Evolutionary conservation across 2,329 filamentous ascomycete genomes (phyloP), one percentile per base, ranked within the genome.

Genomic region (Didymella exigua): DNA sequence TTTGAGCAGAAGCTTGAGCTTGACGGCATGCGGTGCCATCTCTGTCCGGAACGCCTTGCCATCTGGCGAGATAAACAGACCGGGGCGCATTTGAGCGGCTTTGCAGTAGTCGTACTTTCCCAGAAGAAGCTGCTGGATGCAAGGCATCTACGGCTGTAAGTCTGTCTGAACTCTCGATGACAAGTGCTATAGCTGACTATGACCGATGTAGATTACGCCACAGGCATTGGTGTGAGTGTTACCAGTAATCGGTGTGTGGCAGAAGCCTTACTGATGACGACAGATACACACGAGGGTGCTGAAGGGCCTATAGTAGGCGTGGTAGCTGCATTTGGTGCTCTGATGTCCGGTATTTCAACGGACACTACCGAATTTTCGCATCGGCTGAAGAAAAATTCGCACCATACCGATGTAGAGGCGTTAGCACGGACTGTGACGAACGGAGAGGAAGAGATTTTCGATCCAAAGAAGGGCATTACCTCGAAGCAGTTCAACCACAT

Each of bases 251-350:
- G 10, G 4, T 8, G 1, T 30, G 18, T 10, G 3, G 3, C 3
- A 8, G n/a, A 24, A 4, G 16, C 19, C 5, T 31, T 37, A 38
- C 57, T 64, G 30, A 64, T 30, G 3, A 23, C 0, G 6, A 4
- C 7, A 64, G 61, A 65, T 33, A 51, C 59, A 29, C 58, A 67
- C 19, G 59, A 67, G 44, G 62, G 62, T 5, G 64, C 62, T 2
- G 62, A 65, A 53, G 33, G 43, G 0, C 61, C 62, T 2, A 7
- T 54, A 0, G 43, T 57, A 4, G 64, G 62, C 27, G 47, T 38
- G 0, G 24, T 60, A 30, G 64, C 61, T 33, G 62, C 61, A 9
- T 51, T 59, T 0, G 45, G 54, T 26, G 59, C 58, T 1, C 50
- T 62, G 6, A 41, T 64, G 26, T 26, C 58, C 1, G 36, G 38